phyloP scores from a whole-genome alignment of 2,329 filamentous ascomycete species.

The Aspergillus pseudotamarii region DNA sequence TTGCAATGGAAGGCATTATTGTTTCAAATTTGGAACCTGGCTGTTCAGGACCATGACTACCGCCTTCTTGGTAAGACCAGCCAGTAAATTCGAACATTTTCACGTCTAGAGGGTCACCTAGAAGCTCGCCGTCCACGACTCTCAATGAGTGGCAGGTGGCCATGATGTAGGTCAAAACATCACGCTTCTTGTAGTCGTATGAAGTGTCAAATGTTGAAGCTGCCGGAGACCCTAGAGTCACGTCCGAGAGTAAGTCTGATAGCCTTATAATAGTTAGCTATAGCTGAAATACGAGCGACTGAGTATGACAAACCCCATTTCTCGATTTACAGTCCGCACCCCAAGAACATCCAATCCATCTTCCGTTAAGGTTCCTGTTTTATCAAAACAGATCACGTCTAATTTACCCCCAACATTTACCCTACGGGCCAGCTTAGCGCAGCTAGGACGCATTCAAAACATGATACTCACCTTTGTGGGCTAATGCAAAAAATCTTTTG shows the following conservation, averaged over 20 bases:
- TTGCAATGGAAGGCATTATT: constrained; percentile 75
- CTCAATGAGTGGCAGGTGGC: constrained; percentile 93
- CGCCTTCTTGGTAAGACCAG: constrained; percentile 86
- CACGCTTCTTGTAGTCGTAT: constrained; percentile 62
- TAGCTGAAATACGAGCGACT: background rate
- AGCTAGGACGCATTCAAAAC: background rate
- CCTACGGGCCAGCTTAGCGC: constrained; percentile 42
- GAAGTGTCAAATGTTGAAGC: constrained; percentile 59
- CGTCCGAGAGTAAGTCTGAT: constrained; percentile 64
- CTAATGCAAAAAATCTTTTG: constrained; percentile 98
- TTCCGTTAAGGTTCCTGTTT: constrained; percentile 96
- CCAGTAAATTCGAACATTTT: constrained; percentile 98
- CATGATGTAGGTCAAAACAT: constrained; percentile 87
- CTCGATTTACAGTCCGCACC: constrained; percentile 72
- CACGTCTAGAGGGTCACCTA: constrained; percentile 91
- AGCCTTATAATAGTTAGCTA: constrained; percentile 7
- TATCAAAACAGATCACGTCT: constrained; percentile 96
- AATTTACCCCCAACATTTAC: constrained; percentile 96
- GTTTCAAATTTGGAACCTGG: constrained; percentile 77
- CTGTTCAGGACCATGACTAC: constrained; percentile 66
- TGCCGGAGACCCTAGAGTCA: constrained; percentile 49
- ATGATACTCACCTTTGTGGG: constrained; percentile 64
- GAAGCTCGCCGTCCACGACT: constrained; percentile 80
- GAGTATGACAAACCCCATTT: constrained; percentile 45
- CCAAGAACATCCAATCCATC: constrained; percentile 94